phyloP scores from a whole-genome alignment of 805 yeast genomes.

The Kuraishia floccosa region DNA sequence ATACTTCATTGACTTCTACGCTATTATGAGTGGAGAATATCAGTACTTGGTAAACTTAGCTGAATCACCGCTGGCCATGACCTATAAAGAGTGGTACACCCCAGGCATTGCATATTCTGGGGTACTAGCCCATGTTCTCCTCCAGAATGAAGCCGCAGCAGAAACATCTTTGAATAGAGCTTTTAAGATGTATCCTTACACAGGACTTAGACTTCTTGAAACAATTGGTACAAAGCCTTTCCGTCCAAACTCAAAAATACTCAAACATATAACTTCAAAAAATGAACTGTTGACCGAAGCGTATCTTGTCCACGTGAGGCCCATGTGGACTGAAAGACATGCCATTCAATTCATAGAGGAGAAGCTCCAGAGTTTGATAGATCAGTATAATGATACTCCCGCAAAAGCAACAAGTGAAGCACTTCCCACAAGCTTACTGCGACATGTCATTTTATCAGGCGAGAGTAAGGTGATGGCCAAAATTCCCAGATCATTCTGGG shows the following conservation, averaged over 20 bases:
- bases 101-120: constrained; percentile 61
- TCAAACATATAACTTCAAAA: no score
- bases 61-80: constrained; percentile 40
- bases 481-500: constrained; percentile 53
- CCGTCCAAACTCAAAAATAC: no score
- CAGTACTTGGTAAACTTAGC: constrained; percentile 48
- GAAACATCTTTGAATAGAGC: constrained; percentile 34
- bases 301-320: constrained; percentile 43
- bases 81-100: constrained; percentile 58
- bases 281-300: constrained; percentile 40
- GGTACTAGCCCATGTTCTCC: constrained; percentile 46
- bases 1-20: constrained; percentile 72
- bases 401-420: constrained; percentile 4
- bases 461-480: constrained; percentile 64
- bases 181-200: constrained; percentile 42
- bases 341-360: constrained; percentile 27
- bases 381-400: constrained; percentile 10
- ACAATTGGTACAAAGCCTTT: constrained; percentile 24
- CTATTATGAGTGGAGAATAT: constrained; percentile 54
- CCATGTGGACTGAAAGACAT: constrained; percentile 39
- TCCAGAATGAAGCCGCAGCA: constrained; percentile 31
- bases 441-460: constrained; percentile 62
- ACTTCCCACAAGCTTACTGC: constrained; percentile 44
- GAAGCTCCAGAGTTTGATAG: constrained; percentile 8
- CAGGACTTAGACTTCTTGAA: constrained; percentile 39